Percentiles rank a stretch among this genome's conserved stretches.
Evolutionary conservation across 257 asterid species (phyloP).

Genomic region (Petunia axillaris): DNA sequence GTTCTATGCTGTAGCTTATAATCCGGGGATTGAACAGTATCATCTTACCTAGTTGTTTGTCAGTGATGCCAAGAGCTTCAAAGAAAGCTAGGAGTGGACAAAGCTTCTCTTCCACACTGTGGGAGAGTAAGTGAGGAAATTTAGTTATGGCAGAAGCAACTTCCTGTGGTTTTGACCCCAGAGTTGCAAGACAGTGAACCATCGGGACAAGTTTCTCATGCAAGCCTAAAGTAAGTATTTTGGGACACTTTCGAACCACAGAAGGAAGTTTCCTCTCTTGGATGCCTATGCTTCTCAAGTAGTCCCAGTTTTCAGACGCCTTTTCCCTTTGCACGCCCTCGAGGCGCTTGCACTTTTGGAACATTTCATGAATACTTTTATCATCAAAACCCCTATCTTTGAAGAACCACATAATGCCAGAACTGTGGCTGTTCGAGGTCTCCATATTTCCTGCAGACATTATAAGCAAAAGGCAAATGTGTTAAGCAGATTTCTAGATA

Average conservation of each 20-base stretch:
- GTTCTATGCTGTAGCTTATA: constrained; percentile 87
- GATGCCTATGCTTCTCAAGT: constrained; percentile 87
- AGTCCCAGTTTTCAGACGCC: constrained; percentile 94
- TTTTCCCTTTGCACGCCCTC: constrained; percentile 62
- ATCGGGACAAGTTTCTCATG: constrained; percentile 80
- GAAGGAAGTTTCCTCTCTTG: constrained; percentile 85
- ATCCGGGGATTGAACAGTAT: constrained; percentile 82
- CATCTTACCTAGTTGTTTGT: constrained; percentile 86
- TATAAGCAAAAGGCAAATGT: constrained; percentile 9
- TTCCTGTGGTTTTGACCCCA: constrained; percentile 79
- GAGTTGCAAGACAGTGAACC: constrained; percentile 74
- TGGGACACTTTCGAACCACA: constrained; percentile 79
- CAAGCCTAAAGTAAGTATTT: constrained; percentile 75
- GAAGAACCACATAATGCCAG: constrained; percentile 94
- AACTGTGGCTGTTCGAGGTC: constrained; percentile 55
- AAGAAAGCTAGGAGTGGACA: constrained; percentile 96
- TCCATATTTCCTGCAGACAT: constrained; percentile 66
- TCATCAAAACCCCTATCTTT: constrained; percentile 90
- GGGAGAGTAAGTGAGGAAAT: constrained; percentile 83
- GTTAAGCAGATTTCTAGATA: background rate
- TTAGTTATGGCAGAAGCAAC: constrained; percentile 81
- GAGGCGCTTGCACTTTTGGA: constrained; percentile 85
- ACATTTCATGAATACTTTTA: constrained; percentile 64
- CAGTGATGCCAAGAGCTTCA: constrained; percentile 84
- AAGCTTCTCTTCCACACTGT: constrained; percentile 90